Evolutionary conservation across 164 flowering plant species (phyloP), one percentile per base, ranked within the genome.

Genomic region (Stephania cephalantha): DNA sequence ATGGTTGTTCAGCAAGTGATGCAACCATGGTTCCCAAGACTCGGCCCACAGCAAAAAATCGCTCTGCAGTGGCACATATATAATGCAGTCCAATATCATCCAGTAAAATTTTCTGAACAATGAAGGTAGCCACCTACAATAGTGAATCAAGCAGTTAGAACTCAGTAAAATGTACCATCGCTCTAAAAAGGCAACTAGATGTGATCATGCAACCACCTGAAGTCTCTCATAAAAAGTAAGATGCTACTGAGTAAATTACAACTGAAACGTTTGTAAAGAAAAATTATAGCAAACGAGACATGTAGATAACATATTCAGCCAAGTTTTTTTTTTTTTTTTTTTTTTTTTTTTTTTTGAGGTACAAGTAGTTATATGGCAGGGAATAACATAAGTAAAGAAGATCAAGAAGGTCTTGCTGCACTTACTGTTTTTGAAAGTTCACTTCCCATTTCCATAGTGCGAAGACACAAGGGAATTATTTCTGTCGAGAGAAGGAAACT

Each of bases 391-490:
- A 58, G 64, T 58, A 58, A 58, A 58, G 18, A 35, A 35, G 42
- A 15, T 71, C 44, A 52, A 52, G n/a, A 48, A 80, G 79, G 76
- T 69, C 68, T 25, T 30, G 81, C 69, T 30, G 86, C 89, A 87
- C 89, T 87, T 80, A 93, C 99, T 73, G 94, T 90, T 85, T 93
- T 93, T 67, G 97, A 93, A 77, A 95, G 82, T 74, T 91, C 94
- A 72, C 93, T 85, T 22, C 99, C 98, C 87, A 88, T 88, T 80
- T 95, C 98, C 98, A 95, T 95, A 7, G 96, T 85, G 44, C 97
- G 93, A 70, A 95, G 84, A 70, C 85, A 80, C 58, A 81, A 48
- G 7, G 81, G 85, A 53, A 83, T 74, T 29, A 81, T 74, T 75
- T 83, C 83, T 22, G 81, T 75, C 20, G 92, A 86, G 13, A 95